Evolutionary conservation across 2,329 filamentous ascomycete species (phyloP).

Genomic region (Setomelanomma holmii): DNA sequence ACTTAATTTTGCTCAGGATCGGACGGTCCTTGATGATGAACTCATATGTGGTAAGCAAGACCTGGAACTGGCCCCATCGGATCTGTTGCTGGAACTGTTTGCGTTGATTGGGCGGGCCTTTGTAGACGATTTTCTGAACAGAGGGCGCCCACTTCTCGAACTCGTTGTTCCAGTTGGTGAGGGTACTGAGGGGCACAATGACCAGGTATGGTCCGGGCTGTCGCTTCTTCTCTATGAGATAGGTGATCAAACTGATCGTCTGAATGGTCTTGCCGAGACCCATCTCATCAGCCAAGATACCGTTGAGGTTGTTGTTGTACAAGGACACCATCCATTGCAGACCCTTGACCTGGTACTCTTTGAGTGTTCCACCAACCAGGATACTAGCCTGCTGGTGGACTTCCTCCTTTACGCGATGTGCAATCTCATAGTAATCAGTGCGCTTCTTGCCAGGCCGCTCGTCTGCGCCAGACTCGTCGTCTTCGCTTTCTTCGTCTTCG

Average conservation of each 20-base stretch:
- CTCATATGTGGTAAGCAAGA: constrained; percentile 95
- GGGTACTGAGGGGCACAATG: constrained; percentile 93
- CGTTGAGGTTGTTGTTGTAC: constrained; percentile 99
- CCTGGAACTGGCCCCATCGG: constrained; percentile 93
- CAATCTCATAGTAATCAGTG: constrained; percentile 98
- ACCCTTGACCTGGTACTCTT: constrained; percentile 98
- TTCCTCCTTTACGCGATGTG: constrained; percentile 93
- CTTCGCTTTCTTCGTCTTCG: constrained; percentile 63
- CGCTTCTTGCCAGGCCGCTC: constrained; percentile 73
- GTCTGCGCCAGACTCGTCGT: constrained; percentile 71
- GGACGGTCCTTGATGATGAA: constrained; percentile 99
- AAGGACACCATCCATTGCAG: constrained; percentile 99
- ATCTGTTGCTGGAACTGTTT: constrained; percentile 94
- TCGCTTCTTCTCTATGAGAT: constrained; percentile 94
- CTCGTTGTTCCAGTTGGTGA: constrained; percentile 98
- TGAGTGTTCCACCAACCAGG: constrained; percentile 88
- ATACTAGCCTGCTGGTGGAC: constrained; percentile 83
- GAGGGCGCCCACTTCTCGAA: constrained; percentile 99
- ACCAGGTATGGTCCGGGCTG: constrained; percentile 93
- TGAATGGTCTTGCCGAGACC: constrained; percentile 99
- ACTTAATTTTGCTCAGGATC: constrained; percentile 96
- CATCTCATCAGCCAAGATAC: constrained; percentile 99
- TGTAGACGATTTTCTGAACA: constrained; percentile 89
- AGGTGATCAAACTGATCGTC: constrained; percentile 96
- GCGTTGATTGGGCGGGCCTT: constrained; percentile 86